Percentiles rank a stretch among this genome's conserved stretches.
These are phyloP conservation scores for Simplicillium aogashimaense DNA, from an alignment of 2,329 filamentous ascomycete species.

Conservation along the genomic window DNA sequence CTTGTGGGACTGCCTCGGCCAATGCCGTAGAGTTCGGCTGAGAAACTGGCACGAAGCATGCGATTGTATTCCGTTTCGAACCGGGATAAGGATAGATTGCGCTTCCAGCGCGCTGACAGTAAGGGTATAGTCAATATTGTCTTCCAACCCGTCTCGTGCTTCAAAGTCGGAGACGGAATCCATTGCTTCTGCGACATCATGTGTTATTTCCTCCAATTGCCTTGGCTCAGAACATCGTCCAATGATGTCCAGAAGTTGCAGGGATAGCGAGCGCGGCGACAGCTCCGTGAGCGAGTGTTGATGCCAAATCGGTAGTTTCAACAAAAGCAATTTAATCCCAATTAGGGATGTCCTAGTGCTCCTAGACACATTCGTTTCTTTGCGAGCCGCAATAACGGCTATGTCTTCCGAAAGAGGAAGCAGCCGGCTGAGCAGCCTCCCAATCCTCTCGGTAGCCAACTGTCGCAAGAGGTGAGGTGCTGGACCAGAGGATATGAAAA, in stretches of 20 bases:
- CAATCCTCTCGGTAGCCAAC: slow-evolving; percentile 43
- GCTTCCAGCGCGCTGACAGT: slow-evolving; percentile 27
- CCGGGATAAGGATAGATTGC: slow-evolving; percentile 18
- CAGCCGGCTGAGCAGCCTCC: slow-evolving; percentile 44
- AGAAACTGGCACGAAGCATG: slow-evolving; percentile 20
- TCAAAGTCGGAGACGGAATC: slow-evolving; percentile 13
- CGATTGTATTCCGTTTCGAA: slow-evolving; percentile 11
- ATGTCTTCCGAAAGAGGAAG: slow-evolving; percentile 47
- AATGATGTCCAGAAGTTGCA: slow-evolving; percentile 49
- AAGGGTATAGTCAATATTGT: slow-evolving; percentile 30
- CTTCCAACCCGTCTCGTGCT: slow-evolving; percentile 7
- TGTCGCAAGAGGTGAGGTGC: slow-evolving; percentile 50
- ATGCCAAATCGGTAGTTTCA: slow-evolving; percentile 51
- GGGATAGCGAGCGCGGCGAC: slow-evolving; percentile 52
- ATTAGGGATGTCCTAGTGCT: slow-evolving; percentile 46
- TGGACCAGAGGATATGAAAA: slow-evolving; percentile 50
- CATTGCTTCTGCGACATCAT: slow-evolving; percentile 17
- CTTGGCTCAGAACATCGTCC: slow-evolving; percentile 16
- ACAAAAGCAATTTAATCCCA: slow-evolving; percentile 42
- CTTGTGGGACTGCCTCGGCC: slow-evolving; percentile 15
- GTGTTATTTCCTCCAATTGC: slow-evolving; percentile 17
- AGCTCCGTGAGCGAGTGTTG: slow-evolving; percentile 36
- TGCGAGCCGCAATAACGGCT: slow-evolving; percentile 49
- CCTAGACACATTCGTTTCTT: slow-evolving; percentile 59
- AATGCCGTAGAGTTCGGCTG: slow-evolving; percentile 15